Evolutionary conservation across 371 early-diverging fungal genomes (phyloP).

Genomic region (Haplosporangium sp.): DNA sequence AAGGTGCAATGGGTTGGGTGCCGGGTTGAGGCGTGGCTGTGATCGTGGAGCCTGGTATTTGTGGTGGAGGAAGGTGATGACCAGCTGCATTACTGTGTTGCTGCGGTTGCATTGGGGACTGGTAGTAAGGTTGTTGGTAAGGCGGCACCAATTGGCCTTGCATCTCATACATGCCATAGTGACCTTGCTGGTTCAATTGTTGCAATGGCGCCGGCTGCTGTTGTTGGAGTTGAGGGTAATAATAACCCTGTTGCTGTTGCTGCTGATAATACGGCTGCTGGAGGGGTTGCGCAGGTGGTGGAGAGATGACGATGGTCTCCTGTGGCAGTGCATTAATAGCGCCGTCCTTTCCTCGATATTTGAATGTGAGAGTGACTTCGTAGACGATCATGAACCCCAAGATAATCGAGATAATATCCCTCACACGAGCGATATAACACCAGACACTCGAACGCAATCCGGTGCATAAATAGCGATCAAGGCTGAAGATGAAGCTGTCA

Average conservation of each 20-base stretch:
- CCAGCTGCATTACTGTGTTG: slow-evolving; percentile 10
- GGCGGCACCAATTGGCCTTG: background rate
- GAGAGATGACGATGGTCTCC: background rate
- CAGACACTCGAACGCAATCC: too few species aligned
- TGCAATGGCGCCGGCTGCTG: slow-evolving; percentile 6
- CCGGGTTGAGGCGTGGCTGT: slow-evolving; percentile 41
- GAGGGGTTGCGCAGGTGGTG: background rate
- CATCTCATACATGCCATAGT: background rate
- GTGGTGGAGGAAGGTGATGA: background rate
- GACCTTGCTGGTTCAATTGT: background rate
- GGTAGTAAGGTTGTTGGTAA: slow-evolving; percentile 6
- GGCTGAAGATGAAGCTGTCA: background rate
- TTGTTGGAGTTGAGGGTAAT: background rate
- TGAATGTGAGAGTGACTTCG: slow-evolving; percentile 1
- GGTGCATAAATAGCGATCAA: background rate
- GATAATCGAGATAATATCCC: too few species aligned
- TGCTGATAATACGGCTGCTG: slow-evolving; percentile 2
- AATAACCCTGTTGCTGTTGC: slow-evolving; percentile 1
- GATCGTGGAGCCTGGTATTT: slow-evolving; percentile 24
- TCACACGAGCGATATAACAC: too few species aligned
- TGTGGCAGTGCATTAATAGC: background rate
- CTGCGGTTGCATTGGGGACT: background rate
- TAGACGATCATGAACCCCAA: too few species aligned
- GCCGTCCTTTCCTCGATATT: background rate
- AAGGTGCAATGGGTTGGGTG: slow-evolving; percentile 27